Conservation (phyloP, 805 yeast species). For the Zygoascus ofunaensis region DNA sequence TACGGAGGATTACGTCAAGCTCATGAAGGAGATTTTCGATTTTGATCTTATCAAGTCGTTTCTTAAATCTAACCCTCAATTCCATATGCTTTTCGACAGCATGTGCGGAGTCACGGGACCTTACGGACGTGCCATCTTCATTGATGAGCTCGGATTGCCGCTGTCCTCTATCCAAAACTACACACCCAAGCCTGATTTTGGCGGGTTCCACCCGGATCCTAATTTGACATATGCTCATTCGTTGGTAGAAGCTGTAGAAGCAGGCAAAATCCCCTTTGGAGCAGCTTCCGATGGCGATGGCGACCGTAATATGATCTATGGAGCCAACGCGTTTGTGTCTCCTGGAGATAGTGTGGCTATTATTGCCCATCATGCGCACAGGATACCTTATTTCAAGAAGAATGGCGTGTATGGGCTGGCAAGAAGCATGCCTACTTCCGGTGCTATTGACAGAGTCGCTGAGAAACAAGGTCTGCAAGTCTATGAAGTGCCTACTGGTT, state of each 20-base stretch:
- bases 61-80: constrained; percentile 45
- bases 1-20: constrained; percentile 63
- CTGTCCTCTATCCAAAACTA: constrained; percentile 65
- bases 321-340: constrained; percentile 86
- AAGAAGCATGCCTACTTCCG: constrained; percentile 95
- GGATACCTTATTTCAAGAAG: constrained; percentile 83
- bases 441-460: constrained; percentile 89
- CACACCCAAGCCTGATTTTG: constrained; percentile 79
- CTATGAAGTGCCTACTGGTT: constrained; percentile 97
- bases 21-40: constrained; percentile 81
- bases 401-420: constrained; percentile 89
- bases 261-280: constrained; percentile 76
- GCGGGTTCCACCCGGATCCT: constrained; percentile 98
- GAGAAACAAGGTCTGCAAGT: constrained; percentile 58
- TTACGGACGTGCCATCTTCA: constrained; percentile 75
- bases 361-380: constrained; percentile 85
- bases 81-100: constrained; percentile 77
- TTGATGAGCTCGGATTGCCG: constrained; percentile 76
- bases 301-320: constrained; percentile 97
- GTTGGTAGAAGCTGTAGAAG: constrained; percentile 78
- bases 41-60: constrained; percentile 70
- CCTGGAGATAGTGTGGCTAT: constrained; percentile 99
- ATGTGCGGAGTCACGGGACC: constrained; percentile 97
- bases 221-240: constrained; percentile 89
- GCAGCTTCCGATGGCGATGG: constrained; percentile 99